A percentile compares a stretch with the other conserved stretches of the same genome.
Evolutionary conservation across 352 stramenopile species (phyloP).

Genomic region (Phytopythium litorale): DNA sequence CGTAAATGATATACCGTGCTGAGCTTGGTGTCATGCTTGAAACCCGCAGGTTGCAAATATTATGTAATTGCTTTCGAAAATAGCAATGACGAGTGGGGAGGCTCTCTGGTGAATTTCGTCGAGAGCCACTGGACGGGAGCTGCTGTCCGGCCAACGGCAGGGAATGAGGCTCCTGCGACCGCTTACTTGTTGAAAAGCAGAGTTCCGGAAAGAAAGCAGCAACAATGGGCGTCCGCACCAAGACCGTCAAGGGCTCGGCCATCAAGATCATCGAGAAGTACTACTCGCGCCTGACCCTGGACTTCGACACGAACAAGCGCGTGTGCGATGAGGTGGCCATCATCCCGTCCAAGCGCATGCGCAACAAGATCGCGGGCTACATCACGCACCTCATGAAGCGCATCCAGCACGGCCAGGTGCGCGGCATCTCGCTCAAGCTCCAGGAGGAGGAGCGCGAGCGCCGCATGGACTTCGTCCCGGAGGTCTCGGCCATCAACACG

Average conservation of each 20-base stretch:
- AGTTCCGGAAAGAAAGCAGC: slow-evolving; percentile 36
- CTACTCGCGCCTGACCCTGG: slow-evolving; percentile 98
- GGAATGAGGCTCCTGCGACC: background rate
- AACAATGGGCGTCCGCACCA: slow-evolving; percentile 98
- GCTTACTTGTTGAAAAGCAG: slow-evolving; percentile 30
- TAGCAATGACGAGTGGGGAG: background rate
- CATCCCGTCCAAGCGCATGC: slow-evolving; percentile 99
- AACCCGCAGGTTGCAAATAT: slow-evolving; percentile 14
- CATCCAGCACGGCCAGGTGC: slow-evolving; percentile 98
- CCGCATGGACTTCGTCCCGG: slow-evolving; percentile 99
- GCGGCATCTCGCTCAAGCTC: slow-evolving; percentile 99
- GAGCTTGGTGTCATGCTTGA: background rate
- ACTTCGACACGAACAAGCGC: slow-evolving; percentile 99
- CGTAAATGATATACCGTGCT: background rate
- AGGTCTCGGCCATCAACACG: slow-evolving; percentile 94
- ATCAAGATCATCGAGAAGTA: slow-evolving; percentile 99
- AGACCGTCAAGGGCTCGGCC: slow-evolving; percentile 99
- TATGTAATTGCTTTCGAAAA: too few relatives aligned
- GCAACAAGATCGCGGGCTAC: slow-evolving; percentile 99
- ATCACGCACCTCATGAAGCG: slow-evolving; percentile 99
- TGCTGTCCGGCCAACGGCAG: slow-evolving; percentile 10
- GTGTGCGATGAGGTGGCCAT: slow-evolving; percentile 97
- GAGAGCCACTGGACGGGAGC: slow-evolving; percentile 7
- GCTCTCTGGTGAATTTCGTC: background rate
- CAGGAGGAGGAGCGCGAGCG: slow-evolving; percentile 99